These are phyloP conservation scores for Raphidocelis subcapitata DNA, from an alignment of 139 green algal genomes.

Conservation along the genomic window DNA sequence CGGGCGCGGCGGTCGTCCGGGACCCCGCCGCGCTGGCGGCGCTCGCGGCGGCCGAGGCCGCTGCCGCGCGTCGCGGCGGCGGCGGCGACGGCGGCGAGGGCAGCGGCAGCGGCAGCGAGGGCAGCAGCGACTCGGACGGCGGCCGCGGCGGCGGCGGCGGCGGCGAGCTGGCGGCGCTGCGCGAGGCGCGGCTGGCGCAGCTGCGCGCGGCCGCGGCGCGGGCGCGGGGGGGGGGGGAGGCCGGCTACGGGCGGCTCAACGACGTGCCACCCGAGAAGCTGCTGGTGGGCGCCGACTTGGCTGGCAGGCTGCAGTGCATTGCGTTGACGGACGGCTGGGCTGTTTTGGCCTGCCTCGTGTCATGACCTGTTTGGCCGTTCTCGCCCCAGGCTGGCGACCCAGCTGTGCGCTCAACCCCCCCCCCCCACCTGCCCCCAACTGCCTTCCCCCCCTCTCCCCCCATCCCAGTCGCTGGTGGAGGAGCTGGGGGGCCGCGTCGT, in stretches of 20 bases:
- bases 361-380: too few relatives aligned
- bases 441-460: too few relatives aligned
- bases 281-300: slow-evolving; percentile 8
- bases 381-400: too few relatives aligned
- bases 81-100: not conserved
- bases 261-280: slow-evolving; percentile 3
- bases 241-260: slow-evolving; percentile 6
- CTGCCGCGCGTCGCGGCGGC: too few relatives aligned
- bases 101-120: not conserved
- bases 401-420: too few relatives aligned
- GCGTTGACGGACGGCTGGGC: too few relatives aligned
- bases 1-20: not conserved
- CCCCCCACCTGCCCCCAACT: too few relatives aligned
- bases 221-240: not conserved
- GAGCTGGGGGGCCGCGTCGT: too few relatives aligned
- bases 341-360: too few relatives aligned
- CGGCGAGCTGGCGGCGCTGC: slow-evolving; percentile 2
- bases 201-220: slow-evolving; percentile 7
- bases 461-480: too few relatives aligned
- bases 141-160: not conserved
- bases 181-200: slow-evolving; percentile 16
- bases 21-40: not conserved
- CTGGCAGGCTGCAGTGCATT: too few relatives aligned
- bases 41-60: not conserved
- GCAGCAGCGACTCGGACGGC: not conserved